Evolutionary conservation across 176 grass and related monocot species (phyloP), one percentile per base, ranked within the genome.

Genomic region (Lolium perenne): DNA sequence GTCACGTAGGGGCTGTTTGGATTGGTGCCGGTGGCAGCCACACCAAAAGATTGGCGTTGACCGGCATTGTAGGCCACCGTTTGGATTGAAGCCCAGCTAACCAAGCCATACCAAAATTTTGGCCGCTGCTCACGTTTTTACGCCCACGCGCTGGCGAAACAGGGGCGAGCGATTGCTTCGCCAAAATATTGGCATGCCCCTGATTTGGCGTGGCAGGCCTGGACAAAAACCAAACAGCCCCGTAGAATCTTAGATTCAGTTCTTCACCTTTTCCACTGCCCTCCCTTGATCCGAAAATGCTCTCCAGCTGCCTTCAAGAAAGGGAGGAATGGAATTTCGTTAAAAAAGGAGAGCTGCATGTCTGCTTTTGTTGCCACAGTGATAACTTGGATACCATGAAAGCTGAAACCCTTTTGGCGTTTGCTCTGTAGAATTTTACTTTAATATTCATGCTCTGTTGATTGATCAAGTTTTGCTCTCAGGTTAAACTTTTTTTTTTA

Each of bases 201-300:
- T n/a, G n/a, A n/a, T n/a, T n/a, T n/a, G n/a, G n/a, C n/a, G n/a
- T n/a, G n/a, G n/a, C n/a, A n/a, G n/a, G n/a, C n/a, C n/a, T n/a
- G n/a, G n/a, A n/a, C n/a, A n/a, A n/a, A n/a, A n/a, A n/a, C n/a
- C n/a, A n/a, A n/a, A n/a, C n/a, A n/a, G n/a, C n/a, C n/a, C n/a
- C n/a, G n/a, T n/a, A 61, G 81, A 70, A 85, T 71, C 71, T 82
- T 81, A 63, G 53, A 88, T 88, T 91, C 85, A 13, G 54, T 40
- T 26, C 0, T 57, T 71, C 11, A 22, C 76, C 62, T 73, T 86
- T 32, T 43, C 43, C 71, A 76, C 77, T 81, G 53, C 67, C 22
- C 14, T 88, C 47, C 53, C 53, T 78, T 82, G 86, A 91, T 88
- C 82, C 90, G 38, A 91, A 64, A 72, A 88, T 69, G 81, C 82